These are phyloP conservation scores for Friedmanniomyces simplex DNA, from an alignment of 495 filamentous ascomycete species.

Conservation along the genomic window DNA sequence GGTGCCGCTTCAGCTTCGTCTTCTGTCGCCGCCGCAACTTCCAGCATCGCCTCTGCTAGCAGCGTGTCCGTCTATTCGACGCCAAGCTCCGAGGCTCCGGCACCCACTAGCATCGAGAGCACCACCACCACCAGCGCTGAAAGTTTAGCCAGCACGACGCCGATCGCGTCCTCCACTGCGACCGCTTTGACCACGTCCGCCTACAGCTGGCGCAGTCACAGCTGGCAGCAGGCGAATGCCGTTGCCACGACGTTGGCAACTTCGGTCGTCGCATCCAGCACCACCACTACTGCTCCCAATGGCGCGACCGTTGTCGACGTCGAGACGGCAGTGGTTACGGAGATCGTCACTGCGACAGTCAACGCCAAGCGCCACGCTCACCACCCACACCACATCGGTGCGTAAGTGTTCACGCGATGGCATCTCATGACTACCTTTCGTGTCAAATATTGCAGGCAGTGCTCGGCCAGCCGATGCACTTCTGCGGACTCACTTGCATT, in stretches of 20 bases:
- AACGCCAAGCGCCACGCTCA: slow-evolving; percentile 11
- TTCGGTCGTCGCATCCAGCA: background rate
- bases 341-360: background rate
- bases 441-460: background rate
- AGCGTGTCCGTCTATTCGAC: background rate
- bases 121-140: background rate
- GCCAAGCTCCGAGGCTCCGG: background rate
- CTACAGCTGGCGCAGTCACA: background rate
- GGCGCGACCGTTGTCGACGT: slow-evolving; percentile 7
- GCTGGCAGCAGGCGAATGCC: background rate
- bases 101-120: background rate
- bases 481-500: background rate
- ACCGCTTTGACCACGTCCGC: background rate
- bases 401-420: background rate
- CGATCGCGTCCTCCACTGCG: background rate
- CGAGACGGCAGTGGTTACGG: slow-evolving; percentile 13
- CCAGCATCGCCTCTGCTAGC: background rate
- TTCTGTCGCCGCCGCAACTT: slow-evolving; percentile 4
- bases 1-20: slow-evolving; percentile 12
- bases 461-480: background rate
- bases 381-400: background rate
- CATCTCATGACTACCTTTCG: background rate
- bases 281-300: background rate
- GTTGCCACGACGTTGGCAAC: background rate
- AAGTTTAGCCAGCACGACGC: background rate